phyloP scores from a whole-genome alignment of 2,329 filamentous ascomycete genomes.

The Didymella pomorum region DNA sequence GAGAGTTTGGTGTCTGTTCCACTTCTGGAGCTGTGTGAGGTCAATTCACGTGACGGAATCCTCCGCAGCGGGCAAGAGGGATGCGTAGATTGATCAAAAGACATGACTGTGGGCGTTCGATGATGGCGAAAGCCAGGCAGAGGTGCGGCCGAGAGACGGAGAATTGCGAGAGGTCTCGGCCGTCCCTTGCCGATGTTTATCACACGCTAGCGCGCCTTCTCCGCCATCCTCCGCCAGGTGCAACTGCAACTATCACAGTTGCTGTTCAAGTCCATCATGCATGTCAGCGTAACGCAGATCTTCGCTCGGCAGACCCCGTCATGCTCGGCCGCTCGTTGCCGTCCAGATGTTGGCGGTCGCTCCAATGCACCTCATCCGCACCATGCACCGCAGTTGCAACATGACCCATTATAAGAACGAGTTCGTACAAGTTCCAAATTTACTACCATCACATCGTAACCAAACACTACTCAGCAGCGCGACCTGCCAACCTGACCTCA shows the following conservation, averaged over 20 bases:
- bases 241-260: neutral
- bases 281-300: neutral
- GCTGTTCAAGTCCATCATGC: neutral
- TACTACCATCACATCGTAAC: neutral
- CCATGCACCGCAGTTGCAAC: neutral
- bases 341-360: neutral
- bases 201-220: slow-evolving; percentile 1
- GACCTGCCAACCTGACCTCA: slow-evolving; percentile 1
- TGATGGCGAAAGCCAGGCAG: neutral
- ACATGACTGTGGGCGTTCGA: neutral
- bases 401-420: slow-evolving; percentile 3
- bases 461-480: neutral
- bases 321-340: neutral
- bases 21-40: neutral
- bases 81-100: neutral
- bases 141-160: neutral
- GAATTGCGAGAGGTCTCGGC: neutral
- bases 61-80: too few relatives aligned
- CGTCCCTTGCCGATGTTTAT: neutral
- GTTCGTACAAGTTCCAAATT: neutral
- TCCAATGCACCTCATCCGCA: neutral
- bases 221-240: neutral
- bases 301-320: neutral
- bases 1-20: neutral
- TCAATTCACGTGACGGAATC: neutral